phyloP scores from a whole-genome alignment of 106 monocot genomes.

The Alisma plantagoaquatica region DNA sequence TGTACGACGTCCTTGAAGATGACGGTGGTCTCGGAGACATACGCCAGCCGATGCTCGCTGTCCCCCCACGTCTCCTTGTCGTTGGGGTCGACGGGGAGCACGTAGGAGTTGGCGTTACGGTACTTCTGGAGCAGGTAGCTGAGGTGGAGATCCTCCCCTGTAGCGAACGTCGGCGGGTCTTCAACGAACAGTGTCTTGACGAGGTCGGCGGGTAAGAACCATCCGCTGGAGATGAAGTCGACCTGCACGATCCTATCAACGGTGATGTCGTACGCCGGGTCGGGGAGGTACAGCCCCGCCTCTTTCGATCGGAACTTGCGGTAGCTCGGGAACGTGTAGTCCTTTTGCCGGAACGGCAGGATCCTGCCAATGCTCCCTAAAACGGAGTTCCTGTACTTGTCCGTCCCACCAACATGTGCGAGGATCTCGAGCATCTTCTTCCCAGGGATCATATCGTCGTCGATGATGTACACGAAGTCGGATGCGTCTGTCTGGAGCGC shows the following conservation, averaged over 20 bases:
- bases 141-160: slow-evolving; percentile 95
- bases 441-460: slow-evolving; percentile 98
- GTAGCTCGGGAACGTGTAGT: slow-evolving; percentile 96
- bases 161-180: slow-evolving; percentile 84
- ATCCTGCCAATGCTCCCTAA: slow-evolving; percentile 95
- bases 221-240: slow-evolving; percentile 94
- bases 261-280: slow-evolving; percentile 87
- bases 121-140: slow-evolving; percentile 99
- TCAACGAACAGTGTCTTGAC: slow-evolving; percentile 93
- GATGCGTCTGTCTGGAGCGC: slow-evolving; percentile 87
- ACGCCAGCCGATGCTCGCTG: slow-evolving; percentile 97
- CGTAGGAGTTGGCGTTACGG: slow-evolving; percentile 84
- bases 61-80: slow-evolving; percentile 99
- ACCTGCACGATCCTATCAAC: slow-evolving; percentile 82
- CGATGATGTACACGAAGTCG: slow-evolving; percentile 92
- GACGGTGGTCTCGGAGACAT: slow-evolving; percentile 91
- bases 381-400: slow-evolving; percentile 87
- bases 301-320: slow-evolving; percentile 90
- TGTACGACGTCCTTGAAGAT: slow-evolving; percentile 93
- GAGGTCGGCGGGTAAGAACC: slow-evolving; percentile 92
- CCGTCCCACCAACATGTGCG: slow-evolving; percentile 76
- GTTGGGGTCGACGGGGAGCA: slow-evolving; percentile 75
- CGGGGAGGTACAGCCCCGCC: slow-evolving; percentile 86
- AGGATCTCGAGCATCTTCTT: slow-evolving; percentile 86
- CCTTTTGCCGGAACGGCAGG: slow-evolving; percentile 89